Evolutionary conservation across 2,329 filamentous ascomycete genomes (phyloP).

Genomic region (Colletotrichum sp.): DNA sequence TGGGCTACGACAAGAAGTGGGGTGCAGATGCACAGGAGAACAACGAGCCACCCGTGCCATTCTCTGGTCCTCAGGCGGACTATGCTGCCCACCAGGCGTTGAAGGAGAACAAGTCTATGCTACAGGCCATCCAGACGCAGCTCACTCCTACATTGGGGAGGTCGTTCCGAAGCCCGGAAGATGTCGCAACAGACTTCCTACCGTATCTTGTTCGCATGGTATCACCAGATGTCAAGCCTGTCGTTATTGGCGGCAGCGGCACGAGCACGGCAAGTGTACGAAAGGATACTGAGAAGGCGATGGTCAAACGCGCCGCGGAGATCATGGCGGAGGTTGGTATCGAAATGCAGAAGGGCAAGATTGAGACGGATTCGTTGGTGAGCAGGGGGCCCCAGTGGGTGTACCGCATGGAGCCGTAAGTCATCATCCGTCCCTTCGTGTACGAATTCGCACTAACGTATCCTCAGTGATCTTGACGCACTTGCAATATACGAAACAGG

Average conservation of each 20-base stretch:
- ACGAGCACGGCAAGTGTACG: constrained; percentile 81
- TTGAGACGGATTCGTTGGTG: constrained; percentile 70
- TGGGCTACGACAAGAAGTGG: constrained; percentile 49
- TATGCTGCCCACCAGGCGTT: constrained; percentile 80
- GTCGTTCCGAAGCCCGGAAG: constrained; percentile 78
- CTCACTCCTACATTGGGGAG: constrained; percentile 75
- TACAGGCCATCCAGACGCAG: constrained; percentile 75
- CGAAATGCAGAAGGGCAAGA: constrained; percentile 77
- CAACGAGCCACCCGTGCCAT: constrained; percentile 66
- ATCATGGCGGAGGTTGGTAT: constrained; percentile 86
- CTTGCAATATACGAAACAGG: constrained; percentile 77
- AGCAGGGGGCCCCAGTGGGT: constrained; percentile 74
- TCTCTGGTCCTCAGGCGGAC: constrained; percentile 81
- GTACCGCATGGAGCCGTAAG: constrained; percentile 94
- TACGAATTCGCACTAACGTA: background rate
- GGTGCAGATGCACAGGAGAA: constrained; percentile 52
- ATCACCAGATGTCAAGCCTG: constrained; percentile 88
- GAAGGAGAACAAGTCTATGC: constrained; percentile 76
- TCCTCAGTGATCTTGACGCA: constrained; percentile 69
- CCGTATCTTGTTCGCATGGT: constrained; percentile 86
- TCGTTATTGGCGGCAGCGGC: constrained; percentile 76
- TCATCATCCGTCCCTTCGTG: constrained; percentile 27
- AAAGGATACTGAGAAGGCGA: constrained; percentile 80
- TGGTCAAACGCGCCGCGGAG: constrained; percentile 80
- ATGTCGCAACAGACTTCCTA: constrained; percentile 80